These are phyloP conservation scores for Talinum fruticosum DNA, from an alignment of 148 eudicot species.

Conservation along the genomic window DNA sequence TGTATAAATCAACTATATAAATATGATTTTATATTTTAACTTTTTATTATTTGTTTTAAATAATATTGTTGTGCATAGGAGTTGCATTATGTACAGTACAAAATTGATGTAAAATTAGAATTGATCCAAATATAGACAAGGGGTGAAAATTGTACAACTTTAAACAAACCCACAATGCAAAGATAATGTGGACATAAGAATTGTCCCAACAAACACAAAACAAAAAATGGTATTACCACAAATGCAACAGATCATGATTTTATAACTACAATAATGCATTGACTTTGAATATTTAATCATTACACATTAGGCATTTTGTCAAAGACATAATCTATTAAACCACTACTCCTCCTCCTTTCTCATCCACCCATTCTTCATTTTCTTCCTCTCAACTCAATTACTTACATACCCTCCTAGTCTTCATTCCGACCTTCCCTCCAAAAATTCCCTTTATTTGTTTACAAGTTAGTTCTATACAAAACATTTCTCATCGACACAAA, in stretches of 20 bases:
- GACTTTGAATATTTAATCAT: conserved; percentile 26
- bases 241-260: background rate
- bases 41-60: too few species aligned
- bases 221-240: background rate
- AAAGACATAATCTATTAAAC: conserved; percentile 15
- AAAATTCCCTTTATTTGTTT: background rate
- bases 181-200: background rate
- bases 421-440: background rate
- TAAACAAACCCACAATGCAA: background rate
- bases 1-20: too few species aligned
- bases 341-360: background rate
- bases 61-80: too few species aligned
- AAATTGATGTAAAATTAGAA: too few species aligned
- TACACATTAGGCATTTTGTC: conserved; percentile 16
- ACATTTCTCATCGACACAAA: too few species aligned
- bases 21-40: too few species aligned
- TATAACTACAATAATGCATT: conserved; percentile 14
- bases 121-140: background rate
- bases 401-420: too few species aligned
- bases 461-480: background rate
- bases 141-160: background rate
- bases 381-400: too few species aligned
- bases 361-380: background rate
- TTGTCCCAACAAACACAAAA: background rate
- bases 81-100: too few species aligned